A percentile compares a stretch with the other conserved stretches of the same genome.
Conservation (phyloP, 495 filamentous ascomycete species). For the Aspergillus nidulans region DNA sequence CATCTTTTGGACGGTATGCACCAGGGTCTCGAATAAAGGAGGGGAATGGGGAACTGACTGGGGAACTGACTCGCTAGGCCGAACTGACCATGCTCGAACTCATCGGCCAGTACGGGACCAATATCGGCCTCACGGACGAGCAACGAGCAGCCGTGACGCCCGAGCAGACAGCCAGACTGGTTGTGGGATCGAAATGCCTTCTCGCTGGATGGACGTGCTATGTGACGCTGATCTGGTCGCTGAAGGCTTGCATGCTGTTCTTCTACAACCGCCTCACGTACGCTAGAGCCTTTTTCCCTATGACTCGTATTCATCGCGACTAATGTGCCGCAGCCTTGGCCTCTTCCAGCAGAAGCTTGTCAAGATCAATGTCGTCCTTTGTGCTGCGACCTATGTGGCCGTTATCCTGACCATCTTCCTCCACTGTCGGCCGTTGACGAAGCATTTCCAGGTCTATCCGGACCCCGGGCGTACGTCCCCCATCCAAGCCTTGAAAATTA, state of each 20-base stretch:
- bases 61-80: neutral
- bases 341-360: conserved; percentile 21
- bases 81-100: conserved; percentile 16
- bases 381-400: conserved; percentile 38
- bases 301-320: neutral
- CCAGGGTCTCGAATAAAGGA: neutral
- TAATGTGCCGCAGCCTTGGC: conserved; percentile 7
- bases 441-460: conserved; percentile 46
- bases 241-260: conserved; percentile 48
- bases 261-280: conserved; percentile 52
- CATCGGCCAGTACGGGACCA: conserved; percentile 26
- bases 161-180: conserved; percentile 30
- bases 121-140: conserved; percentile 39
- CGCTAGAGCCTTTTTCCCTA: neutral
- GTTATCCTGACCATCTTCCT: conserved; percentile 42
- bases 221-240: conserved; percentile 44
- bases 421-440: conserved; percentile 38
- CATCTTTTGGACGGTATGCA: conserved; percentile 19
- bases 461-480: conserved; percentile 30
- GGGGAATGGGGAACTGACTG: neutral
- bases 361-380: conserved; percentile 24
- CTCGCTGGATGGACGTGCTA: conserved; percentile 48
- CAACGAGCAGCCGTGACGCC: conserved; percentile 31
- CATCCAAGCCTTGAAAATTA: too few relatives aligned
- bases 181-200: conserved; percentile 43